Evolutionary conservation across 2,329 filamentous ascomycete genomes (phyloP), one percentile per base, ranked within the genome.

Genomic region (Moelleriella libera): DNA sequence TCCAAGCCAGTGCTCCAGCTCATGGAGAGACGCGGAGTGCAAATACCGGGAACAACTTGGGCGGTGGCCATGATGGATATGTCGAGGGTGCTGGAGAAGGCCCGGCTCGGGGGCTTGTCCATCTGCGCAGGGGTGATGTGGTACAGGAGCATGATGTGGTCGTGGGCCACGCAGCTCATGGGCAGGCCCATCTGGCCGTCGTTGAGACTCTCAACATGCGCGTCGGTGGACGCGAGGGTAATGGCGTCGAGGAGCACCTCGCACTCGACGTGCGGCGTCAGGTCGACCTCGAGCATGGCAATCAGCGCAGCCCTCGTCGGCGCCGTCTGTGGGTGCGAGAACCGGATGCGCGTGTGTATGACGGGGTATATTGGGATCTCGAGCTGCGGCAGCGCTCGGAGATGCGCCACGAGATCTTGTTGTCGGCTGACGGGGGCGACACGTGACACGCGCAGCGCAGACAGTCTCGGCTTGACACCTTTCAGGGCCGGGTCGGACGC

Each of bases 81-180:
- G 48, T 73, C 68, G 9, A 86, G 71, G 51, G 70, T 73, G 49
- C 69, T 70, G 50, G 68, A 66, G 44, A 65, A 66, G 58, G 65
- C 71, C 58, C 67, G 77, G 21, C 21, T 21, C 57, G 60, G 62
- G 43, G 61, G 58, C 45, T 63, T 54, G 48, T 75, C 71, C n/a
- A 63, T 64, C 45, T 70, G 67, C 39, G 67, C 65, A 2, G 78
- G 77, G 9, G 67, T 65, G 49, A 87, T 74, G 47, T 76, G 77
- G 65, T 88, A 90, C 47, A 89, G 68, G 54, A 88, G 80, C 2
- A 83, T 85, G 51, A 87, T 67, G 60, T 88, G 83, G 58, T 90
- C 85, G 55, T 84, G 81, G 12, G 83, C 77, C 11, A 79, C 78
- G 58, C 81, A 82, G 41, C 69, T 68, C 30, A 83, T 66, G 5